phyloP scores from a whole-genome alignment of 164 flowering plant genomes.

The Amborella trichopoda region DNA sequence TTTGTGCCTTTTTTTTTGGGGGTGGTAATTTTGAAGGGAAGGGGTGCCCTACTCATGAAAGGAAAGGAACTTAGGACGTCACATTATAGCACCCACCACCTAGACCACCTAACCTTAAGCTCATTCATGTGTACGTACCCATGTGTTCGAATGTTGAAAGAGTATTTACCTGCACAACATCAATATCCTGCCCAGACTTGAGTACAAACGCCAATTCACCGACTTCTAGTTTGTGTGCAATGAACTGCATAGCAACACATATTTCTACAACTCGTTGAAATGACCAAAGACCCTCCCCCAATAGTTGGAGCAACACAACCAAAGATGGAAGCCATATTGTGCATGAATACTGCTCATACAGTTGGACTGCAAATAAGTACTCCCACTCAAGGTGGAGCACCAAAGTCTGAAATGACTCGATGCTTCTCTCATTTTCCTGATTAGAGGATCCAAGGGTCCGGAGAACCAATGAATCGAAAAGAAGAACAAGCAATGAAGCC shows the following conservation, averaged over 20 bases:
- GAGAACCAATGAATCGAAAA: conserved; percentile 51
- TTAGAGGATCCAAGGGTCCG: conserved; percentile 19
- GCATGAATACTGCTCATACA: conserved; percentile 72
- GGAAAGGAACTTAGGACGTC: no score
- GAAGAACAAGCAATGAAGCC: conserved; percentile 60
- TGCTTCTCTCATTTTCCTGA: conserved; percentile 3
- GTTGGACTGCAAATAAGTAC: conserved; percentile 42
- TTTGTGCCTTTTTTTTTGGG: no score
- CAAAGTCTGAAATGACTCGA: conserved; percentile 11
- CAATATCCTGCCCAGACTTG: conserved; percentile 35
- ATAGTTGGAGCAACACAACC: conserved; percentile 33
- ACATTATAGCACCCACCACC: no score
- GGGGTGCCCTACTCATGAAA: no score
- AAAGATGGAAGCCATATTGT: conserved; percentile 83
- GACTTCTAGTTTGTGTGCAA: conserved; percentile 48
- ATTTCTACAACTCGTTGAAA: conserved; percentile 24
- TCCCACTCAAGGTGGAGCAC: conserved; percentile 51
- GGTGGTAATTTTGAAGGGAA: no score
- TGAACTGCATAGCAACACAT: conserved; percentile 37
- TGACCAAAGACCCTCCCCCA: conserved; percentile 14
- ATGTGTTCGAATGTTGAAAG: no score
- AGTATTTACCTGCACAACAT: conserved; percentile 44
- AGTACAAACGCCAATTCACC: conserved; percentile 58
- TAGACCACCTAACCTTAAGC: no score
- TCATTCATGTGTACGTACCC: no score